Base-by-base conservation (phyloP, 2,329 filamentous ascomycete genomes). In the Alternaria longipes region DNA sequence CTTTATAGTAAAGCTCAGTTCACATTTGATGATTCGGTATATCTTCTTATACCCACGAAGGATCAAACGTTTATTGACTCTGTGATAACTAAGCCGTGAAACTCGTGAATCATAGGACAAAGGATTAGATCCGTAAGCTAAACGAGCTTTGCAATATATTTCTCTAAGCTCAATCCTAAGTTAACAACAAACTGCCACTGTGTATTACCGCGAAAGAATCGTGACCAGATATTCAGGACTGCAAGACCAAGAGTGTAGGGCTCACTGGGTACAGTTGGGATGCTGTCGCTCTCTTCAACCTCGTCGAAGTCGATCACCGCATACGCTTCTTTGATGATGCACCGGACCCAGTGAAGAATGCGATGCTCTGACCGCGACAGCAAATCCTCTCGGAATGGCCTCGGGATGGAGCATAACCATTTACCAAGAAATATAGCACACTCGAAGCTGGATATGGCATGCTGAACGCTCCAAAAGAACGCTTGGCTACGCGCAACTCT, bases 381-480 rank as follows among this genome's bases (percentile, higher is more conserved):
- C 0, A 56, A 46, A 0, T 58, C 63, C 16, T 72, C 66, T 4
- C 56, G 61, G 16, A 68, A 59, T 12, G 61, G 70, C 14, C 52
- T 62, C 1, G 41, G 80, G 51, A 62, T 72, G 67, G 40, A 73
- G 59, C 45, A 84, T 4, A 76, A 74, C 82, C 83, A 84, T 61
- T 86, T 87, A 14, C 83, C 84, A 0, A 87, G 72, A 3, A 87
- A 73, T 0, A 87, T 81, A 0, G 84, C 84, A 20, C 84, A 86
- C 65, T 87, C 85, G 0, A 87, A 76, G 1, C 83, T 83, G 4
- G 83, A 85, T 0, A 87, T 76, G 0, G 84, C 84, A 54, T 87
- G 85, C n/a, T 86, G 79, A 3, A 86, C 84, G 5, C 84, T 85
- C 85, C 85, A 87, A 49, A 86, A 84, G 45, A 86, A 84, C 0